Percentiles rank a stretch among this genome's conserved stretches.
These are phyloP conservation scores for Sorghum bicolor DNA, from an alignment of 176 grass and related monocot genomes.

Conservation along the genomic window Sorghum_bicolor_NCBIv3 NC_012876.2:49522001-49522500, in stretches of 20 bases:
- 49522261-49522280: not conserved
- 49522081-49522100: too few species aligned
- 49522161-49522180: too few species aligned
- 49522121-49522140: too few species aligned
- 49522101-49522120: too few species aligned
- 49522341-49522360: not conserved
- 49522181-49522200: too few species aligned
- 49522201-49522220: not conserved
- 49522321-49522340: not conserved
- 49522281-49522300: not conserved
- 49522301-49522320: not conserved
- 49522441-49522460: not conserved
- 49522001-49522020: not conserved
- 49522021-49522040: not conserved
- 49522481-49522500: not conserved
- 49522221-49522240: too few species aligned
- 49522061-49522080: not conserved
- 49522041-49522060: not conserved
- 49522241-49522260: not conserved
- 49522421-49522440: not conserved
- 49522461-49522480: not conserved
- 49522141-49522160: too few species aligned
- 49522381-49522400: not conserved
- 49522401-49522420: not conserved
- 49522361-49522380: not conserved